phyloP scores from a whole-genome alignment of 495 filamentous ascomycete genomes.

The Bathelium albidoporum region DNA sequence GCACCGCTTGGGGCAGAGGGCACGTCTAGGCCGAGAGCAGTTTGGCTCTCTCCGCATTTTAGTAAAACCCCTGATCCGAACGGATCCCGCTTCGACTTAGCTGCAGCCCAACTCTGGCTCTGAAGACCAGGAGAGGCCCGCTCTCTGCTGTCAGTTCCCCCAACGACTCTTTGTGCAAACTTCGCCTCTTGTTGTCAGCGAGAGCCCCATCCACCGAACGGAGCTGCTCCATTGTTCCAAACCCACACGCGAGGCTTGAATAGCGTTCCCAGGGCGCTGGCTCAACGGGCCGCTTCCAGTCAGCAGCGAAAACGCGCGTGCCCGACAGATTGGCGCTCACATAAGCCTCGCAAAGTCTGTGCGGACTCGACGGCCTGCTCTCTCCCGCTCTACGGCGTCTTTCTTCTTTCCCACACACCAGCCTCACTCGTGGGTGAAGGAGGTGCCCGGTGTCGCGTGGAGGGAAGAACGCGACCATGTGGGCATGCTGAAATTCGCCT shows the following conservation, averaged over 20 bases:
- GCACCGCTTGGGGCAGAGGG: neutral
- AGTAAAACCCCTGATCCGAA: slow-evolving; percentile 5
- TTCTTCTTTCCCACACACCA: neutral
- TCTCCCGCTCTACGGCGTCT: neutral
- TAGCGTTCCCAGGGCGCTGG: neutral
- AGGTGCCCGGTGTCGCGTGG: neutral
- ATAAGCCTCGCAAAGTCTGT: neutral
- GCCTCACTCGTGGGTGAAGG: neutral
- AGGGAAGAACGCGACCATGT: neutral
- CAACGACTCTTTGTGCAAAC: neutral
- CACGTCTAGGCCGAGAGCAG: neutral
- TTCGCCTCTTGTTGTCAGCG: neutral
- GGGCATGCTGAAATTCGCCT: slow-evolving; percentile 4
- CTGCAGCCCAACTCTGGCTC: slow-evolving; percentile 3
- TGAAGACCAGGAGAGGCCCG: slow-evolving; percentile 6
- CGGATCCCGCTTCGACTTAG: slow-evolving; percentile 3
- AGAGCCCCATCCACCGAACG: neutral
- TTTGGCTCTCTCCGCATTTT: slow-evolving; percentile 4
- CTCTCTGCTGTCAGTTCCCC: slow-evolving; percentile 1
- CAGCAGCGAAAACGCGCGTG: neutral
- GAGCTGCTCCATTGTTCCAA: neutral
- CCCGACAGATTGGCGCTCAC: neutral
- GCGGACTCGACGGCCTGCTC: neutral
- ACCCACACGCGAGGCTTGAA: no score
- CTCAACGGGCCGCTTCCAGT: neutral